Conservation (phyloP, 805 yeast species). For the Candida lessepsii region DNA sequence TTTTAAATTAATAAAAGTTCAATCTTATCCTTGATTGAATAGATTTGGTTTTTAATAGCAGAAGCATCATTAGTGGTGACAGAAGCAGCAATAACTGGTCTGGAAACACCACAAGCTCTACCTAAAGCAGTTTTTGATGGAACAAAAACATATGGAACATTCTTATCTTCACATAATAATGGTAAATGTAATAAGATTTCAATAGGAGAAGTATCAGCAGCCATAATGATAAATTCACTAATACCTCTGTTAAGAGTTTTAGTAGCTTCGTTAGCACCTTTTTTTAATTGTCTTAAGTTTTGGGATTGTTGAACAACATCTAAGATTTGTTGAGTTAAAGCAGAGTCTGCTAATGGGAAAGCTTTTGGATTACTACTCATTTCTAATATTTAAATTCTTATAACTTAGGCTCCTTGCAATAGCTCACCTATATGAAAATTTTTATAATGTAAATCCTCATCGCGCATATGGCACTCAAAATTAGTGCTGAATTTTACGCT, state of each 20-base stretch:
- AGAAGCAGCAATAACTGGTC: constrained; percentile 98
- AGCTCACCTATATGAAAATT: constrained; percentile 29
- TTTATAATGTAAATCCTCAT: constrained; percentile 1
- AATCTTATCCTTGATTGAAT: constrained; percentile 97
- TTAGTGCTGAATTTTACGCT: constrained; percentile 10
- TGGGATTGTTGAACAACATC: constrained; percentile 98
- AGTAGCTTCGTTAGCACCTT: constrained; percentile 99
- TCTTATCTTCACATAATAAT: constrained; percentile 96
- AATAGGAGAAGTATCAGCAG: constrained; percentile 99
- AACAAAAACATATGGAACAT: constrained; percentile 98
- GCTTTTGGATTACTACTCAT: constrained; percentile 97
- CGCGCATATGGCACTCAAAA: neutral
- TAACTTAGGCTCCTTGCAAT: constrained; percentile 53
- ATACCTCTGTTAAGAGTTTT: constrained; percentile 99
- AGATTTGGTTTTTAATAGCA: constrained; percentile 94
- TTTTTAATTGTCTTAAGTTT: constrained; percentile 96
- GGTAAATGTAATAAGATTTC: constrained; percentile 98
- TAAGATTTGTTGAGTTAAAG: constrained; percentile 91
- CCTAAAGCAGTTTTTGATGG: constrained; percentile 99
- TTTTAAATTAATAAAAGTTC: constrained; percentile 81
- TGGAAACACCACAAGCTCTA: constrained; percentile 99
- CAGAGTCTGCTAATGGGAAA: constrained; percentile 97
- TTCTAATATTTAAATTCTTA: constrained; percentile 10
- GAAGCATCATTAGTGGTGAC: constrained; percentile 98
- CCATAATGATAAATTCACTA: constrained; percentile 98